Evolutionary conservation across 225 moss, liverwort and hornwort genomes (phyloP).

Genomic region (Bryoerythrophyllum caledonicum): DNA sequence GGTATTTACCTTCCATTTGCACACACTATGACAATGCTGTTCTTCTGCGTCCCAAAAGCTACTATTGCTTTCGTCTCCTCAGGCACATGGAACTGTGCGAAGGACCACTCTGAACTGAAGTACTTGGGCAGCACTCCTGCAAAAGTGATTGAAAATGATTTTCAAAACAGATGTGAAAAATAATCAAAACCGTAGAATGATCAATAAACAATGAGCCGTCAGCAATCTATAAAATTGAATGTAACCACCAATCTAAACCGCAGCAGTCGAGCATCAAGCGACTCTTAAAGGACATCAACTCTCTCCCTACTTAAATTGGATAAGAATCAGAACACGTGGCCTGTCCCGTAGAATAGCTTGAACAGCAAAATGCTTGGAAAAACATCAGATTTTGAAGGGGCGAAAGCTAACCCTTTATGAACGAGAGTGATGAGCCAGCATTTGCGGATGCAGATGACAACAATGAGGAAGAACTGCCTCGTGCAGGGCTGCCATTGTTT

Average conservation of each 20-base stretch:
- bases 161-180: background rate
- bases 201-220: background rate
- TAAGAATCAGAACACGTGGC: background rate
- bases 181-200: background rate
- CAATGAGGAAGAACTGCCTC: constrained; percentile 42
- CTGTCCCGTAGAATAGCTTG: background rate
- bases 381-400: background rate
- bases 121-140: constrained; percentile 94
- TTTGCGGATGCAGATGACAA: constrained; percentile 72
- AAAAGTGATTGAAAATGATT: background rate
- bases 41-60: constrained; percentile 83
- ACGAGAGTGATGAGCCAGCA: constrained; percentile 89
- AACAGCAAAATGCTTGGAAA: background rate
- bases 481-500: constrained; percentile 22
- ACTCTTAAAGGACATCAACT: background rate
- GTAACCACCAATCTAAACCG: background rate
- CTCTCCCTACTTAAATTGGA: background rate
- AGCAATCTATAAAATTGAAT: background rate
- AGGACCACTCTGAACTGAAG: constrained; percentile 98
- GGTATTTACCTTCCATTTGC: constrained; percentile 51
- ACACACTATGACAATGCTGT: constrained; percentile 84
- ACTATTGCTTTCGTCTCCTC: constrained; percentile 93
- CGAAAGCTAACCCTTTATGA: constrained; percentile 74
- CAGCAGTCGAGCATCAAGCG: constrained; percentile 2
- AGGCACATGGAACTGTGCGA: constrained; percentile 84